A percentile compares a stretch with the other conserved stretches of the same genome.
Evolutionary conservation across 345 rosid species (phyloP).

Genomic region (Dimocarpus longan): DNA sequence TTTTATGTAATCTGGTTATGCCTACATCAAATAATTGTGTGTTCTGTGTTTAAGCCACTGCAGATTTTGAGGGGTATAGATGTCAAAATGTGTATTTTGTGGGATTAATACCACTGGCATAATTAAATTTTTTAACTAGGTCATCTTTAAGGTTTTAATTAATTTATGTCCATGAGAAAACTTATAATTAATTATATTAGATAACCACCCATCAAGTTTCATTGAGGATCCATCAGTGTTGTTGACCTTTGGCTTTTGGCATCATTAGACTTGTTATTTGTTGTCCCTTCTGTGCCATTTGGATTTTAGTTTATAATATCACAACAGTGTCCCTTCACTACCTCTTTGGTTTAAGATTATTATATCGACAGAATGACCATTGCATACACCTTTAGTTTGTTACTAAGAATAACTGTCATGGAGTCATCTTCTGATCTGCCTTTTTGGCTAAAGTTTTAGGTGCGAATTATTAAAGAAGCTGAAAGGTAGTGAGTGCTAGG

Average conservation of each 20-base stretch:
- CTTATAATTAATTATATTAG: background rate
- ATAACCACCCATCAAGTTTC: background rate
- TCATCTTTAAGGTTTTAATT: background rate
- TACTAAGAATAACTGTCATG: background rate
- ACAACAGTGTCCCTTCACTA: background rate
- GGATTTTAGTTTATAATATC: background rate
- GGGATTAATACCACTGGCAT: background rate
- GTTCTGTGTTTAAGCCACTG: background rate
- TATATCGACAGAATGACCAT: background rate
- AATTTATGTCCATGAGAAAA: background rate
- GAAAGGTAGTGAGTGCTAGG: background rate
- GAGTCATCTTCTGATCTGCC: background rate
- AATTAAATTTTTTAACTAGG: background rate
- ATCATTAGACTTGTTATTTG: background rate
- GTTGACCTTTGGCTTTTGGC: constrained; percentile 2
- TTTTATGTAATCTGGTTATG: background rate
- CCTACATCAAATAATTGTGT: background rate
- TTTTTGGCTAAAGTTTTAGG: background rate
- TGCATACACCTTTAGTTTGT: background rate
- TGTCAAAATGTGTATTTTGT: background rate
- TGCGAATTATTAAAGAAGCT: background rate
- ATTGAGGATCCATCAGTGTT: background rate
- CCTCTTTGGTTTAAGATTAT: background rate
- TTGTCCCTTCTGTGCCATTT: background rate
- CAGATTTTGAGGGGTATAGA: background rate